Evolutionary conservation across 2,329 filamentous ascomycete genomes (phyloP), one percentile per base, ranked within the genome.

Genomic region (Phoma sp.): DNA sequence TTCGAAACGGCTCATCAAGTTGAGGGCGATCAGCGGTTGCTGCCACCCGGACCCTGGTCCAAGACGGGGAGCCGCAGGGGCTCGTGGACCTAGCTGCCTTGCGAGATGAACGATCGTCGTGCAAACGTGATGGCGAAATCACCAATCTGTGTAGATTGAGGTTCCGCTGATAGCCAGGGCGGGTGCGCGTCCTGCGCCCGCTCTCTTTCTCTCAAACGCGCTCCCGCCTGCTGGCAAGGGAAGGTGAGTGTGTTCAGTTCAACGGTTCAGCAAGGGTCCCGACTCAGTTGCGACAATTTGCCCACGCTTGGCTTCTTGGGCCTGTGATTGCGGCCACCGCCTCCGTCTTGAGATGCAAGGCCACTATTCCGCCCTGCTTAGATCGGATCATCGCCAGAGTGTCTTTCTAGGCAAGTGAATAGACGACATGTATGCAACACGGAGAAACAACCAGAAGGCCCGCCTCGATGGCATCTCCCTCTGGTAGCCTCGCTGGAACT

Each of bases 81-180:
- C 18, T 18, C 18, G 18, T 18, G 18, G 18, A 18, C 18, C 18
- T 18, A 18, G 18, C 18, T 18, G 18, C 18, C 18, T 18, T 23
- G 35, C 25, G 14, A 40, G 42, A 46, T 29, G 48, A 52, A 33
- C 35, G 48, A 52, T 52, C 35, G 24, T 5, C 47, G 23, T 27
- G 9, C 18, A 14, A 45, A 29, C 18, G 18, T 18, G 35, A 33
- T 18, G 36, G 36, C 25, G 29, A 35, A 10, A n/a, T 24, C 42
- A 25, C 27, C 8, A 8, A 8, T 7, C 3, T 41, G 41, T 39
- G 33, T 24, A 45, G 52, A 55, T 55, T 33, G 52, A 50, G 46
- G 52, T 41, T 55, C 52, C 52, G 52, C 52, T 55, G 52, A 55
- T 55, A 46, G 46, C 25, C 52, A 50, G 46, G 52, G 41, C 51